Conservation (phyloP, 805 yeast genomes). For the Dipodascus geniculatus region DNA sequence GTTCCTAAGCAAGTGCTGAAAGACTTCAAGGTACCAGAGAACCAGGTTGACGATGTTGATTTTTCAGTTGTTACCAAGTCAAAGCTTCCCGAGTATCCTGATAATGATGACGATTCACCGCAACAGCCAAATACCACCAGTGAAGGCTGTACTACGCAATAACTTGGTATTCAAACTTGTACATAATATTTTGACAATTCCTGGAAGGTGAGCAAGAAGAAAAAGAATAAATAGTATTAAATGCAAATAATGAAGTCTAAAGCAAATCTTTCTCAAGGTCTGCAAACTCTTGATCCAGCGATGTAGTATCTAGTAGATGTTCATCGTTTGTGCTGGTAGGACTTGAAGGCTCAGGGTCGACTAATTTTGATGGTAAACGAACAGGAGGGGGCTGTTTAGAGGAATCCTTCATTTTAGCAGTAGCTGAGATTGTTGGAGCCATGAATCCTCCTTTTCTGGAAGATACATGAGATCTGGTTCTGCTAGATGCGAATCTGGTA, state of each 20-base stretch:
- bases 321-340: background rate
- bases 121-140: background rate
- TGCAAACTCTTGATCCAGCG: background rate
- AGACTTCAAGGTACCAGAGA: background rate
- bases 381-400: background rate
- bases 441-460: background rate
- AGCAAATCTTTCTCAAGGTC: background rate
- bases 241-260: background rate
- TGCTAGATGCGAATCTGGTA: too few relatives aligned
- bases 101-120: background rate
- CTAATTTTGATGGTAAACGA: background rate
- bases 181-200: too few relatives aligned
- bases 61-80: background rate
- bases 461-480: background rate
- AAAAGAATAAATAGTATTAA: background rate
- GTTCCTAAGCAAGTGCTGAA: slow-evolving; percentile 1
- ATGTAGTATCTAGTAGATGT: background rate
- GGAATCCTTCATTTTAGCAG: background rate
- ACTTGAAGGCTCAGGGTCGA: background rate
- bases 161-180: background rate
- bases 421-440: background rate
- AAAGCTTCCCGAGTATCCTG: background rate
- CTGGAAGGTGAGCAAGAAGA: background rate
- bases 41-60: background rate
- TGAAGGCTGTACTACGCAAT: background rate